Evolutionary conservation across 768 basidiomycete genomes (phyloP).

Genomic region (Kwoniella shandongensis): DNA sequence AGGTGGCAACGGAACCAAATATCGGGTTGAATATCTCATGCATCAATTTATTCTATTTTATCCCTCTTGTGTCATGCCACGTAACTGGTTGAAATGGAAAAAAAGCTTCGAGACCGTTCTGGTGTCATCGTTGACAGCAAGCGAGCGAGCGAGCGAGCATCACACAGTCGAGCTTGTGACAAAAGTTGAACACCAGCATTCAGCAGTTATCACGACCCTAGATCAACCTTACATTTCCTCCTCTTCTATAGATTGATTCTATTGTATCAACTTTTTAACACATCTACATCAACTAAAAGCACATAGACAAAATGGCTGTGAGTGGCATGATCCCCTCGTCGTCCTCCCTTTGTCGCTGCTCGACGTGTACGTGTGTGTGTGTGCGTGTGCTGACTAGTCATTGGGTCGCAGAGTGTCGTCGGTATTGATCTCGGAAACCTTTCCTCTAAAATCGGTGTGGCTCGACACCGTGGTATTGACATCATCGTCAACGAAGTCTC

Average conservation of each 20-base stretch:
- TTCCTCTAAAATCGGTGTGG: constrained; percentile 93
- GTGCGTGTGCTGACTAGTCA: neutral
- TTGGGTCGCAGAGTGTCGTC: constrained; percentile 63
- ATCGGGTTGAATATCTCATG: neutral
- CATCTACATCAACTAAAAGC: neutral
- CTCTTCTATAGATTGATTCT: no score
- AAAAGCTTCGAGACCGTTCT: constrained; percentile 12
- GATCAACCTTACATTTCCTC: no score
- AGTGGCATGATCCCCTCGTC: neutral
- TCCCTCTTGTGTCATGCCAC: constrained; percentile 3
- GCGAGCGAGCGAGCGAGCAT: no score
- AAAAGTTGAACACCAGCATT: no score
- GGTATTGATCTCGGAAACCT: constrained; percentile 91
- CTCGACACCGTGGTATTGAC: constrained; percentile 93
- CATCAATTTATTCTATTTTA: constrained; percentile 3
- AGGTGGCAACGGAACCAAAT: constrained; percentile 15
- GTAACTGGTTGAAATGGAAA: neutral
- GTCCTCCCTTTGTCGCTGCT: neutral
- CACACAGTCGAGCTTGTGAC: no score
- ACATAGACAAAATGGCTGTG: constrained; percentile 19
- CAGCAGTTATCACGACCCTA: no score
- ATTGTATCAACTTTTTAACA: neutral
- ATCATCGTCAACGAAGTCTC: constrained; percentile 98
- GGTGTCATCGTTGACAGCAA: no score
- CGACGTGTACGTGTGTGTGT: neutral